phyloP scores from a whole-genome alignment of 345 rosid genomes.

The Linum lewisii region DNA sequence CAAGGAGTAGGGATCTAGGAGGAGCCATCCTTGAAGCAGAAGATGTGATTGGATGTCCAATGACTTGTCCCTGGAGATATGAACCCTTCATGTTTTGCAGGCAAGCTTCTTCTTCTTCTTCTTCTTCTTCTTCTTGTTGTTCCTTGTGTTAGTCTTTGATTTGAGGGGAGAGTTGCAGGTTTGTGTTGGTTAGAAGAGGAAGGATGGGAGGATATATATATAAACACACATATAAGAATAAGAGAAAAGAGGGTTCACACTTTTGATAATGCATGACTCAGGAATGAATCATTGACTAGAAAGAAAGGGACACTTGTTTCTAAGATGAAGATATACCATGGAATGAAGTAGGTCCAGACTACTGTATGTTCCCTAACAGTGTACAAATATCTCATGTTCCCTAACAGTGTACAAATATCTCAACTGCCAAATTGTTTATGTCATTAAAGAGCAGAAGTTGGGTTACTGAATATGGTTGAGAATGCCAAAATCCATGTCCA shows the following conservation, averaged over 20 bases:
- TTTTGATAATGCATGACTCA: not conserved
- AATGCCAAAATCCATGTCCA: too few relatives aligned
- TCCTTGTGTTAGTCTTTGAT: not conserved
- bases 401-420: not conserved
- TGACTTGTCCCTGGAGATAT: not conserved
- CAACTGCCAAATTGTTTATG: not conserved
- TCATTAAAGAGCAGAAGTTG: not conserved
- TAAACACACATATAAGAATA: not conserved
- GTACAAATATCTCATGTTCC: too few relatives aligned
- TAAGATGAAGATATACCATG: not conserved
- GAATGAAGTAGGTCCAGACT: not conserved
- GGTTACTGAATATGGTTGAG: too few relatives aligned
- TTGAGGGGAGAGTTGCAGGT: not conserved
- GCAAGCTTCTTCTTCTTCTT: too few relatives aligned
- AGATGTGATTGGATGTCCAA: not conserved
- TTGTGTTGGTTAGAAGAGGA: not conserved
- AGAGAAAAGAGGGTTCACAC: not conserved
- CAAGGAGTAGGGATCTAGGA: not conserved
- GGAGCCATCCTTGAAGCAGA: conserved; percentile 7
- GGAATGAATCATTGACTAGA: not conserved
- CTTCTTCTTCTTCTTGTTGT: too few relatives aligned
- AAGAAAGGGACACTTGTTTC: not conserved
- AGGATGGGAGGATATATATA: not conserved
- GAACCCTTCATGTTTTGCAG: not conserved
- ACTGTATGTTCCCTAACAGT: not conserved